Conservation (phyloP, 441 rosid genomes). For the Populus hybrid region DNA sequence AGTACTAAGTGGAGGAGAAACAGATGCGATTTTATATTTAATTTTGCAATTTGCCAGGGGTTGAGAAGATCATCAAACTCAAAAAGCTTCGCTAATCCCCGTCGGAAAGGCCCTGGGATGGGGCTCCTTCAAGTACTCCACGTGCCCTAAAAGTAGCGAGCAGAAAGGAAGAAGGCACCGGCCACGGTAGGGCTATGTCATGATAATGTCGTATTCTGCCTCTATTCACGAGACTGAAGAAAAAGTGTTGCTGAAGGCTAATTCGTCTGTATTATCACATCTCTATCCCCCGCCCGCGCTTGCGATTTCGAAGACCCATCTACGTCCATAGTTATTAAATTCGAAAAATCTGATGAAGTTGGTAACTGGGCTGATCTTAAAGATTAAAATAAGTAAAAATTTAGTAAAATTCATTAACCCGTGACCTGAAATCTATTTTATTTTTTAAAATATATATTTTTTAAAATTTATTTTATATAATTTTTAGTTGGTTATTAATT, state of each 20-base stretch:
- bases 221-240: constrained; percentile 13
- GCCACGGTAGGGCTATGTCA: neutral
- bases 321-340: no score
- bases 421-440: no score
- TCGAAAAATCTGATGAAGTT: no score
- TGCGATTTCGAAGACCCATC: neutral
- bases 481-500: no score
- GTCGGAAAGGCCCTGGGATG: neutral
- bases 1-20: no score
- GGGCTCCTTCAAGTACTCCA: neutral
- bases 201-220: neutral
- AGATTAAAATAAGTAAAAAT: no score
- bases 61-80: neutral
- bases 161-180: neutral
- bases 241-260: constrained; percentile 21
- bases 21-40: no score
- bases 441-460: no score
- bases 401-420: no score
- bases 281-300: neutral
- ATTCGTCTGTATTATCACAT: constrained; percentile 21
- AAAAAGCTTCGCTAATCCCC: no score
- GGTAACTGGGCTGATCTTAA: no score
- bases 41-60: neutral
- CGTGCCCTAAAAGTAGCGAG: neutral
- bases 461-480: no score